Conservation (phyloP, 1,284 basidiomycete species). For the Ganoderma resinaceum region DNA sequence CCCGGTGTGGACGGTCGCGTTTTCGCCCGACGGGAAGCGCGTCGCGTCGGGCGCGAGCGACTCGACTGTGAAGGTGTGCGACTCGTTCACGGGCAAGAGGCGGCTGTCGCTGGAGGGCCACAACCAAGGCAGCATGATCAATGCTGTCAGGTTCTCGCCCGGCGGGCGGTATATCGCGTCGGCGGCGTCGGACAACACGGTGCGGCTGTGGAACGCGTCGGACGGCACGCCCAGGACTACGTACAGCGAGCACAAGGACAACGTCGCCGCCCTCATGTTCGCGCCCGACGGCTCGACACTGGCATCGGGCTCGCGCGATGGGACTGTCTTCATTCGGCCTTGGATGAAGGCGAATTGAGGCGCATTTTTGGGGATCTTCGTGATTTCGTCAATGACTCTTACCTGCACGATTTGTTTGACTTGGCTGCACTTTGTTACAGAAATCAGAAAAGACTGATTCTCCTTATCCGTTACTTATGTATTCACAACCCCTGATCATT, state of each 20-base stretch:
- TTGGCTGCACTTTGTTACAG: background rate
- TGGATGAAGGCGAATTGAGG: background rate
- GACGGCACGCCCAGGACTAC: constrained; percentile 13
- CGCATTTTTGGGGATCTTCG: background rate
- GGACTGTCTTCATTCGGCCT: constrained; percentile 31
- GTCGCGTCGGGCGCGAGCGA: constrained; percentile 25
- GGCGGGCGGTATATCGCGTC: constrained; percentile 22
- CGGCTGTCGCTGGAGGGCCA: constrained; percentile 10
- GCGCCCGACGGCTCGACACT: constrained; percentile 41
- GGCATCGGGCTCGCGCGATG: constrained; percentile 44
- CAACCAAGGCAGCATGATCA: constrained; percentile 12
- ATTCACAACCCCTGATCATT: too few species aligned
- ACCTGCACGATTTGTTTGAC: background rate
- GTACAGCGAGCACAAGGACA: constrained; percentile 27
- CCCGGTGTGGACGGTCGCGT: constrained; percentile 42
- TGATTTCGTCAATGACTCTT: background rate
- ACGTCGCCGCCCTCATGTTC: constrained; percentile 39
- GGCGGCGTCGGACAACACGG: constrained; percentile 16
- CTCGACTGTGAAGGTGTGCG: constrained; percentile 21
- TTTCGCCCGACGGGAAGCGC: constrained; percentile 42
- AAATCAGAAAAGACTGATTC: too few species aligned
- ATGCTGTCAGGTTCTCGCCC: constrained; percentile 34
- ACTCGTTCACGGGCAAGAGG: constrained; percentile 23
- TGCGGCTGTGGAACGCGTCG: constrained; percentile 22
- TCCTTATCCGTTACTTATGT: too few species aligned